These are phyloP conservation scores for Schizophyllum commune DNA, from an alignment of 1,284 basidiomycete genomes.

Conservation along the genomic window DNA sequence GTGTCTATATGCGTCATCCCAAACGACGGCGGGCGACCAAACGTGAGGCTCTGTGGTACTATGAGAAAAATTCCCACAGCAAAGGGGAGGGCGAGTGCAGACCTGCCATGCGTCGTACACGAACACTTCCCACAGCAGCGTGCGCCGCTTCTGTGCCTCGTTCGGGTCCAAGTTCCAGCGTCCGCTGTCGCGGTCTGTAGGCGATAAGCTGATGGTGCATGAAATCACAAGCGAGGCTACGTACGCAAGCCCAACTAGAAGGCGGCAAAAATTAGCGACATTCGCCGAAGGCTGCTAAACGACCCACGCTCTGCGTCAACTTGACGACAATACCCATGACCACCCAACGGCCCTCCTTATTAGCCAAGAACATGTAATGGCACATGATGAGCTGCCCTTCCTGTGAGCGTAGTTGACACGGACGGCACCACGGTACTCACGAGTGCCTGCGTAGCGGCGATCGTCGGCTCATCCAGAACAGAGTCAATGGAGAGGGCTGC, in stretches of 20 bases:
- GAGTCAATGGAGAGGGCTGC: constrained; percentile 53
- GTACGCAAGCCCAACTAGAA: constrained; percentile 58
- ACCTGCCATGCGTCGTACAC: constrained; percentile 70
- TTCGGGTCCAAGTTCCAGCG: constrained; percentile 54
- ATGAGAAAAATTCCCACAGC: constrained; percentile 2
- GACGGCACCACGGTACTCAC: constrained; percentile 30
- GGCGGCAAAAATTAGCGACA: constrained; percentile 7
- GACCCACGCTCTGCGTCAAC: constrained; percentile 57
- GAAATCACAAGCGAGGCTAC: constrained; percentile 15
- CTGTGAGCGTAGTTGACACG: constrained; percentile 7
- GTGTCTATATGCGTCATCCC: constrained; percentile 53
- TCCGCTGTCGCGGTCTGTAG: constrained; percentile 58
- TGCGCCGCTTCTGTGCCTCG: constrained; percentile 54
- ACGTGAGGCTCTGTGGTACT: constrained; percentile 52
- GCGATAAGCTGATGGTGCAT: neutral
- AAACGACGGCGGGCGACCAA: constrained; percentile 60
- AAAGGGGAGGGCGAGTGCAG: constrained; percentile 10
- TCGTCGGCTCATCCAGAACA: constrained; percentile 54
- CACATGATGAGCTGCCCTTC: constrained; percentile 51
- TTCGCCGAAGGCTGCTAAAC: neutral
- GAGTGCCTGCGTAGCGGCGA: constrained; percentile 55
- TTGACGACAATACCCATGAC: constrained; percentile 63
- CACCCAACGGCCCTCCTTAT: constrained; percentile 62
- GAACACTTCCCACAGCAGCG: constrained; percentile 56
- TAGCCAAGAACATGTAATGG: constrained; percentile 62